Base-by-base conservation (phyloP, 1,284 basidiomycete genomes). In the Stygiomarasmius scandens region DNA sequence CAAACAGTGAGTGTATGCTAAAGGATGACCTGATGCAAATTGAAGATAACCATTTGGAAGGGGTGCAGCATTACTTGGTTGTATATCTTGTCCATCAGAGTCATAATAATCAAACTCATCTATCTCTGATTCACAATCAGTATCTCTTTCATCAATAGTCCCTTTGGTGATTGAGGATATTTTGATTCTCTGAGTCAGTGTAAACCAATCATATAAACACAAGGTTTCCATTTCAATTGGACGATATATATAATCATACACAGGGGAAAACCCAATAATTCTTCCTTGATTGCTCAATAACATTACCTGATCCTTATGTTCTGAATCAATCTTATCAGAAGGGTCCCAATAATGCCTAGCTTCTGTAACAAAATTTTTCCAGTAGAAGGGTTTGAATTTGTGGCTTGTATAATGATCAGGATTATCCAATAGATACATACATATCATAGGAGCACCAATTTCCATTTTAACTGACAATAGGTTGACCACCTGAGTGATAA, bases 351-450 rank as follows among this genome's bases (percentile, higher is more conserved):
- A 24, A 45, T 46, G 46, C 29, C 47, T 19, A 16, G 67, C 60
- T 23, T 63, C 54, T 29, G 38, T 43, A 2, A 70, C 66, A 64
- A 62, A 71, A 16, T 25, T 41, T 57, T 59, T 63, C 71, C 70
- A 73, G 57, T 62, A 69, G 38, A 69, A 68, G 2, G 60, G 49
- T 5, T 65, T 49, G 61, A 71, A 73, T 23, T 51, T 23, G 53
- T 71, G 68, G 54, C 55, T 63, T 0, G 68, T 70, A 52, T 74
- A 74, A 38, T 72, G 70, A 58, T 74, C 71, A 12, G 69, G 67
- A 61, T 70, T 61, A 34, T 64, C 64, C 1, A 74, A 49, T 2
- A 74, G 49, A 58, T 70, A 69, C 45, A 68, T 43, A 44, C 55
- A 63, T 14, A 64, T 65, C 67, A 73, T 70, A 10, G 73, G 73